Evolutionary conservation across 2,329 filamentous ascomycete species (phyloP).

Genomic region (Huntiella moniliformis): DNA sequence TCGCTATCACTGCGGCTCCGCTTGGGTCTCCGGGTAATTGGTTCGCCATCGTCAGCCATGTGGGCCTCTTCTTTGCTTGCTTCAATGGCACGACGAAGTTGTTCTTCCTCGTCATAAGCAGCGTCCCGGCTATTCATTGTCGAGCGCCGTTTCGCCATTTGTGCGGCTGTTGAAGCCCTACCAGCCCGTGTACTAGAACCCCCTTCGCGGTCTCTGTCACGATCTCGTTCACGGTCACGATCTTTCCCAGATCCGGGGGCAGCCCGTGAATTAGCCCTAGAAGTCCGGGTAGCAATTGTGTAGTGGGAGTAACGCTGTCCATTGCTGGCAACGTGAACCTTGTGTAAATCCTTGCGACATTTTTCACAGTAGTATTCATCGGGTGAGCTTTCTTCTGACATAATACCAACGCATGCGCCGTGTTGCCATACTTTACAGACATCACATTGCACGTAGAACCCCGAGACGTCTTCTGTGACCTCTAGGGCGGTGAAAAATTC

Average conservation of each 20-base stretch:
- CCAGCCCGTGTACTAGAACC: conserved; percentile 38
- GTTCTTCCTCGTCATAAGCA: conserved; percentile 87
- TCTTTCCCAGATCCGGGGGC: conserved; percentile 31
- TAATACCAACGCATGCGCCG: conserved; percentile 90
- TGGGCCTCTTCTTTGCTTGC: conserved; percentile 74
- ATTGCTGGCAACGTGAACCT: conserved; percentile 58
- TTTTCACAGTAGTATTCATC: conserved; percentile 97
- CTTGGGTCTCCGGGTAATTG: conserved; percentile 45
- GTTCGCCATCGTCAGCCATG: conserved; percentile 28
- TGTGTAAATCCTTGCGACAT: conserved; percentile 82
- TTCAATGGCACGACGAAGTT: conserved; percentile 74
- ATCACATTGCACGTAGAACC: conserved; percentile 96
- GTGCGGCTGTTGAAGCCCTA: conserved; percentile 30
- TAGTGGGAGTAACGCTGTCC: conserved; percentile 55
- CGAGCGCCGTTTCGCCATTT: conserved; percentile 64
- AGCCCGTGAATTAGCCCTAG: conserved; percentile 40
- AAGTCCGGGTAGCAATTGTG: conserved; percentile 37
- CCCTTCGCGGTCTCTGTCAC: conserved; percentile 41
- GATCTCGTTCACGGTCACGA: conserved; percentile 16
- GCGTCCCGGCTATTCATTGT: conserved; percentile 96
- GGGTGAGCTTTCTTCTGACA: conserved; percentile 79
- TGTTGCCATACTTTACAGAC: conserved; percentile 98
- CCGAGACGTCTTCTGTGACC: conserved; percentile 69
- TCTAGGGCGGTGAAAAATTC: conserved; percentile 40
- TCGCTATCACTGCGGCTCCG: conserved; percentile 78